A percentile compares a stretch with the other conserved stretches of the same genome.
These are phyloP conservation scores for Scheffersomyces stipitis DNA, from an alignment of 805 yeast species.

Conservation along the genomic window DNA sequence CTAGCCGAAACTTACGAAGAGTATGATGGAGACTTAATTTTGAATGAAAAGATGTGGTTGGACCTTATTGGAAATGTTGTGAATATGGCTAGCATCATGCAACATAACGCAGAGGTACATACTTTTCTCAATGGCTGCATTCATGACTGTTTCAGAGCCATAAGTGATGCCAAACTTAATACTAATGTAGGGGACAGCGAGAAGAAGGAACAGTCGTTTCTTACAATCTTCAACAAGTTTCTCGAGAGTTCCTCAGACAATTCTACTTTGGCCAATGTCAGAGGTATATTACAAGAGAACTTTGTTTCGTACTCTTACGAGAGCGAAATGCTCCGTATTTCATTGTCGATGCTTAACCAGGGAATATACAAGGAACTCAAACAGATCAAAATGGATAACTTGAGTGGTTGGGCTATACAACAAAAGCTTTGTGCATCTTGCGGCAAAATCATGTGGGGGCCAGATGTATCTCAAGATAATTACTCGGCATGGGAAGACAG, in stretches of 20 bases:
- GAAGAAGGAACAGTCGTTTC: constrained; percentile 39
- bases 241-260: constrained; percentile 47
- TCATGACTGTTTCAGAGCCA: constrained; percentile 30
- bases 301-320: constrained; percentile 67
- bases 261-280: constrained; percentile 59
- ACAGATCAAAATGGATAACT: constrained; percentile 38
- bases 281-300: constrained; percentile 60
- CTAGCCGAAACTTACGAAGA: constrained; percentile 3
- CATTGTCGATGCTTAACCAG: constrained; percentile 54
- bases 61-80: constrained; percentile 25
- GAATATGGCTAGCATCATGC: constrained; percentile 12
- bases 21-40: constrained; percentile 9
- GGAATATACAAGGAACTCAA: constrained; percentile 52
- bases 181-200: constrained; percentile 9
- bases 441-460: constrained; percentile 72
- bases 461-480: constrained; percentile 48
- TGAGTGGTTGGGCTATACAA: constrained; percentile 60
- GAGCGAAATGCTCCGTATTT: constrained; percentile 49
- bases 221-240: constrained; percentile 54
- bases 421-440: constrained; percentile 69
- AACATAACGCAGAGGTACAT: neutral
- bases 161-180: constrained; percentile 27
- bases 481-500: constrained; percentile 59
- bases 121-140: constrained; percentile 25
- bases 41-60: constrained; percentile 31